Base-by-base conservation (phyloP, 2,329 filamentous ascomycete species). In the Neoarthrinium moseri region DNA sequence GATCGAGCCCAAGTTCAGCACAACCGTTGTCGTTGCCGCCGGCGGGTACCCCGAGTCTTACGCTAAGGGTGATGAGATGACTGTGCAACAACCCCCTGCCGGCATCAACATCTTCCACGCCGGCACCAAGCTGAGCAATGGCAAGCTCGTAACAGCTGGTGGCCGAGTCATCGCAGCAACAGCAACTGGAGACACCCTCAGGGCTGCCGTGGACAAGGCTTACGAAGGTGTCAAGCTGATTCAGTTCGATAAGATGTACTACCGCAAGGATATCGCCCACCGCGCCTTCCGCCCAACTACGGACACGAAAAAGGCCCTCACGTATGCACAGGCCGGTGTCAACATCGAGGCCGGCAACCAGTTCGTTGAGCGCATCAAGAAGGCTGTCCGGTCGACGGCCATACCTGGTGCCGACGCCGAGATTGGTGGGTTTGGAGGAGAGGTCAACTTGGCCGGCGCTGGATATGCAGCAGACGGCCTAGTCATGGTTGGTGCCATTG, bases 131-230 rank as follows among this genome's bases (percentile, higher is more conserved):
- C 64, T 89, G 13, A 72, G 79, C 8, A 71, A 73, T 17, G 77
- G 82, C 27, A 73, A 83, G 51, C 74, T 97, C 17, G 78, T 84
- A 60, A 92, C 90, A 0, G 80, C 87, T 1, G 94, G 94, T 37
- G 94, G 94, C 1, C 84, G 94, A 47, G 94, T 99, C 26, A 96
- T 99, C 61, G 91, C 92, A 13, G 84, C 90, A n/a, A 95, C 89
- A 29, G 88, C 91, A 2, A 87, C 84, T 2, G 87, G 78, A 1
- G 70, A 73, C 29, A 87, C 84, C 11, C 80, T 99, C 1, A 81
- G 89, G 58, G 84, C 87, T 43, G 94, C 94, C 0, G 89, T 97
- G 2, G 80, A 85, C 58, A 87, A 86, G 62, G 91, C 91, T n/a
- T 99, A 99, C 65, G 78, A 83, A 52, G 90, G 89, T 24, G 84